These are phyloP conservation scores for Jamesozyma jinghongensis DNA, from an alignment of 805 yeast genomes.

Conservation along the genomic window DNA sequence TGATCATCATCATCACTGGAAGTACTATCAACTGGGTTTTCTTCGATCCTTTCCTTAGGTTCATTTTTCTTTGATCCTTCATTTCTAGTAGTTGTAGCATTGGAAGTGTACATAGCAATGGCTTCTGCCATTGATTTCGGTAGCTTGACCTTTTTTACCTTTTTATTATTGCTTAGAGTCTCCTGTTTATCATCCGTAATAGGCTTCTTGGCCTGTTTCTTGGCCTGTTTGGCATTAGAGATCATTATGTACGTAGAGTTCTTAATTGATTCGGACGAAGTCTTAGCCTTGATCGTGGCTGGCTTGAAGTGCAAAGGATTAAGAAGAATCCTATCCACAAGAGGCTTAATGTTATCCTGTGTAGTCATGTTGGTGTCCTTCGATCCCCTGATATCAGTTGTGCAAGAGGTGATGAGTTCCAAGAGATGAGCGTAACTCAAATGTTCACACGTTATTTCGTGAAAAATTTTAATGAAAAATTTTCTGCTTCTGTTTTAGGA, in stretches of 20 bases:
- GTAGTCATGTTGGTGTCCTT: conserved; percentile 15
- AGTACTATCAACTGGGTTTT: neutral
- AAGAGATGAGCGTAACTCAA: neutral
- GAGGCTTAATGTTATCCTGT: conserved; percentile 35
- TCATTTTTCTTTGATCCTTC: neutral
- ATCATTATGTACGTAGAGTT: conserved; percentile 45
- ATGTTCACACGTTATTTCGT: neutral
- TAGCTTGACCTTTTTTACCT: conserved; percentile 49
- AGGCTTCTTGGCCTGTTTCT: conserved; percentile 5
- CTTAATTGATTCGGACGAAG: conserved; percentile 4
- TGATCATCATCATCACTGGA: conserved; percentile 8
- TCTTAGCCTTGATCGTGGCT: conserved; percentile 4
- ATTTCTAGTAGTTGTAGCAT: neutral
- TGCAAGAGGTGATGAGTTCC: neutral
- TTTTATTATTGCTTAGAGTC: conserved; percentile 32
- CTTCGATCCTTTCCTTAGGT: too few species aligned
- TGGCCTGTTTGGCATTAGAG: conserved; percentile 9
- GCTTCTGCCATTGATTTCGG: conserved; percentile 44
- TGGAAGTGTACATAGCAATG: conserved; percentile 30
- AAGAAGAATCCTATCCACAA: conserved; percentile 51
- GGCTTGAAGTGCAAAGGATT: conserved; percentile 52
- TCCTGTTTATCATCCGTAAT: neutral
- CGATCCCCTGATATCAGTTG: neutral
- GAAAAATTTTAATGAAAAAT: neutral
- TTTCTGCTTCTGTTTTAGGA: neutral